Evolutionary conservation across 2,329 filamentous ascomycete genomes (phyloP).

Genomic region (Knufia petricola): DNA sequence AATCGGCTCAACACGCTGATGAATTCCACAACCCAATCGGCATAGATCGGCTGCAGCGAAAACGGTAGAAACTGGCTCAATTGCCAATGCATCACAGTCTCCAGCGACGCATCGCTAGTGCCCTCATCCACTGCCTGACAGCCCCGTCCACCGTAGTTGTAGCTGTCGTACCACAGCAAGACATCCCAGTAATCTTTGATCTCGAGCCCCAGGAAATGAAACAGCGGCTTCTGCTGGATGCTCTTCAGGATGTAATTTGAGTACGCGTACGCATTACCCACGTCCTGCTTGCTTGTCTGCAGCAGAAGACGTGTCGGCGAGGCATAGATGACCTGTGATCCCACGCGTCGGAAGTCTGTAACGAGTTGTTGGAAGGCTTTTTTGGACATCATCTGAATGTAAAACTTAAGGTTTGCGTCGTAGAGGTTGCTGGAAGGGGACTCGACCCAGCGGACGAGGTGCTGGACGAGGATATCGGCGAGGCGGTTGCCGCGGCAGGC

Average conservation of each 20-base stretch:
- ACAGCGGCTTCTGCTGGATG: constrained; percentile 87
- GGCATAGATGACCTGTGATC: constrained; percentile 92
- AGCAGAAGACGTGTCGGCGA: constrained; percentile 80
- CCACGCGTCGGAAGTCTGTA: constrained; percentile 89
- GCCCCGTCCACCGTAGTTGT: constrained; percentile 94
- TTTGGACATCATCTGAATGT: constrained; percentile 96
- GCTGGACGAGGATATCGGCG: constrained; percentile 96
- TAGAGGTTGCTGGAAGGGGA: constrained; percentile 90
- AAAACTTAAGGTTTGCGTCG: constrained; percentile 87
- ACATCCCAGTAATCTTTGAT: constrained; percentile 99
- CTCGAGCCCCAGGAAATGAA: constrained; percentile 93
- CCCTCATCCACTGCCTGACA: constrained; percentile 68
- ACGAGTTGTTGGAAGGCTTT: constrained; percentile 97
- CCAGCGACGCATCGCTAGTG: constrained; percentile 64
- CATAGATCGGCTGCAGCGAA: constrained; percentile 72
- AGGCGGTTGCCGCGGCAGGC: constrained; percentile 82
- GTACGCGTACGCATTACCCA: constrained; percentile 93
- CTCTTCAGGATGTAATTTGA: constrained; percentile 96
- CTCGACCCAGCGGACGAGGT: constrained; percentile 94
- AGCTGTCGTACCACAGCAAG: constrained; percentile 96
- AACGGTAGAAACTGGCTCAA: constrained; percentile 78
- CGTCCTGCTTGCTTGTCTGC: constrained; percentile 92
- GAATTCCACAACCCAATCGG: constrained; percentile 90
- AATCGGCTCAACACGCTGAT: constrained; percentile 85
- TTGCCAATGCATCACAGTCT: constrained; percentile 98